A percentile compares a stretch with the other conserved stretches of the same genome.
phyloP scores from a whole-genome alignment of 768 basidiomycete genomes.

The Auricularia sp. region DNA sequence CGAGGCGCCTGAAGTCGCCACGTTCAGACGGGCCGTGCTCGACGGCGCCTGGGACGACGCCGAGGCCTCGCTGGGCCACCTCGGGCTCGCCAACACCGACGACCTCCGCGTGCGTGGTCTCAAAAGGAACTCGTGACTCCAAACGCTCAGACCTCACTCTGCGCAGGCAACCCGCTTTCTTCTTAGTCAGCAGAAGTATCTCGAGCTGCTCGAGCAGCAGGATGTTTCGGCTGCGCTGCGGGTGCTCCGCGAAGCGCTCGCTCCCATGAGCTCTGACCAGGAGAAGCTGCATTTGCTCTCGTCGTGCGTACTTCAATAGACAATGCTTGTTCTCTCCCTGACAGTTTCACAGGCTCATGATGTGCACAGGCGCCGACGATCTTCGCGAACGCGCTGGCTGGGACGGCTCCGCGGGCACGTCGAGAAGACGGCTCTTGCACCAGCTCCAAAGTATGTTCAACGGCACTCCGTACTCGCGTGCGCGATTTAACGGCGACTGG shows the following conservation, averaged over 20 bases:
- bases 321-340: conserved; percentile 12
- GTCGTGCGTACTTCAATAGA: conserved; percentile 41
- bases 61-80: conserved; percentile 51
- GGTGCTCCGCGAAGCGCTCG: conserved; percentile 80
- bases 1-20: conserved; percentile 65
- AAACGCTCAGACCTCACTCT: neutral
- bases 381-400: conserved; percentile 70
- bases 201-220: conserved; percentile 78
- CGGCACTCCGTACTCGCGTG: neutral
- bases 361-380: conserved; percentile 83
- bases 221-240: conserved; percentile 74
- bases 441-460: conserved; percentile 62
- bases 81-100: conserved; percentile 62
- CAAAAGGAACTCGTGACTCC: neutral
- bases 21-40: conserved; percentile 72
- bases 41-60: conserved; percentile 76
- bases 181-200: conserved; percentile 91
- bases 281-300: conserved; percentile 81
- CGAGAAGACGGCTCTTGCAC: conserved; percentile 64
- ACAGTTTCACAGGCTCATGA: conserved; percentile 55
- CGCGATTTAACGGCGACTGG: neutral
- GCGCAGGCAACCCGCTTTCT: conserved; percentile 71
- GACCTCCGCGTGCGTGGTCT: conserved; percentile 49
- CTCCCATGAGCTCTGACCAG: conserved; percentile 67
- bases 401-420: conserved; percentile 80